phyloP scores from a whole-genome alignment of 148 eudicot species.

The Amaranthus cruentus region DNA sequence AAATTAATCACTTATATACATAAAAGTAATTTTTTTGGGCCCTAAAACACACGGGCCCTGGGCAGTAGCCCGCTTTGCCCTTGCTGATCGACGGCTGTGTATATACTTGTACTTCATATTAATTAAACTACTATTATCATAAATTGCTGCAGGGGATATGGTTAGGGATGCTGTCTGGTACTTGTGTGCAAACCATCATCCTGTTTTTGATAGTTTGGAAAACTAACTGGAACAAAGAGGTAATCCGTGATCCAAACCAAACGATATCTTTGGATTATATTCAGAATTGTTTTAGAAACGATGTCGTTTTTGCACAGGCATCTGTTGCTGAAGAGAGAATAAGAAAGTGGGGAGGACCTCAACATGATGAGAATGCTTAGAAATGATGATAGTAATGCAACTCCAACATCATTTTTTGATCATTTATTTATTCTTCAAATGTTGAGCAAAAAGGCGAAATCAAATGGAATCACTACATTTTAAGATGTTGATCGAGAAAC shows the following conservation, averaged over 20 bases:
- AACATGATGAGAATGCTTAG: not conserved
- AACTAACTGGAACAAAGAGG: slow-evolving; percentile 57
- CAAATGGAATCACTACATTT: no score
- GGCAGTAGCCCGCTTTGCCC: no score
- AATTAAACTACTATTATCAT: no score
- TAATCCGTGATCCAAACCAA: not conserved
- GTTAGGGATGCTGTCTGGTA: slow-evolving; percentile 49
- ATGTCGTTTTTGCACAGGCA: slow-evolving; percentile 28
- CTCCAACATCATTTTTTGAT: no score
- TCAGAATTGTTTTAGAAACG: not conserved
- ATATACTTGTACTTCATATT: no score
- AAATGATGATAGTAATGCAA: not conserved
- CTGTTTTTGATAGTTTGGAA: slow-evolving; percentile 29
- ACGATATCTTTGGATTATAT: not conserved
- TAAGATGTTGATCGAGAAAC: no score
- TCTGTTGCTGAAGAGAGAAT: slow-evolving; percentile 47
- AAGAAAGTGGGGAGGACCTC: slow-evolving; percentile 39
- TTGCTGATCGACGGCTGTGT: no score
- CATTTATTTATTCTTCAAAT: no score
- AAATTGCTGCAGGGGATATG: slow-evolving; percentile 46
- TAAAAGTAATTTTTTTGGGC: no score
- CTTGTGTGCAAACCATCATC: slow-evolving; percentile 33
- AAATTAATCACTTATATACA: no score
- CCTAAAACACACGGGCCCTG: no score
- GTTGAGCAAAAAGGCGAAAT: no score